These are phyloP conservation scores for Eutypa lata DNA, from an alignment of 2,329 filamentous ascomycete species.

Conservation along the genomic window DNA sequence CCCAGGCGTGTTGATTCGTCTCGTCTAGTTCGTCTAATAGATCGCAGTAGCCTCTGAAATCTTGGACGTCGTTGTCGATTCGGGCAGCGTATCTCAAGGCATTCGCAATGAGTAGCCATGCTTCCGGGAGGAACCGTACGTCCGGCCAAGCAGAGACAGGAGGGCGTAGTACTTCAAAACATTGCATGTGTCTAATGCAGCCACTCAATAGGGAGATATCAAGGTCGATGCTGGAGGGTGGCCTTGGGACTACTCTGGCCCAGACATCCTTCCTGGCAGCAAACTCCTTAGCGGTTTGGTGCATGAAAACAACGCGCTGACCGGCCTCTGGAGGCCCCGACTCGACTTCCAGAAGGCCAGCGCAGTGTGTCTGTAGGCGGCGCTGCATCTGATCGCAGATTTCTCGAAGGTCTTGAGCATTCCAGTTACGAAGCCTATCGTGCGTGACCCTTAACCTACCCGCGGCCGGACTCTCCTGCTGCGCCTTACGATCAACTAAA, in stretches of 20 bases:
- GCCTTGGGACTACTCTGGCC: constrained; percentile 20
- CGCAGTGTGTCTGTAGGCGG: constrained; percentile 20
- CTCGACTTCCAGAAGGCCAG: constrained; percentile 26
- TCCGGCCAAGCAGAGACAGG: constrained; percentile 28
- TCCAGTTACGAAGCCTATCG: constrained; percentile 18
- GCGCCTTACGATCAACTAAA: background rate
- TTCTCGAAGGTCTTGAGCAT: constrained; percentile 14
- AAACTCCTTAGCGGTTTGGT: constrained; percentile 31
- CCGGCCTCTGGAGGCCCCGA: constrained; percentile 14
- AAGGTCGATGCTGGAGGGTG: constrained; percentile 18
- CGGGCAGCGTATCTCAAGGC: constrained; percentile 26
- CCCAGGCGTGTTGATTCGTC: constrained; percentile 26
- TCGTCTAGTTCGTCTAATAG: constrained; percentile 28
- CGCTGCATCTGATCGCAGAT: constrained; percentile 24
- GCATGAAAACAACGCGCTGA: constrained; percentile 28
- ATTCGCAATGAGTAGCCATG: constrained; percentile 29
- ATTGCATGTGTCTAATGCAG: constrained; percentile 26
- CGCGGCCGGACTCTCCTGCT: constrained; percentile 9
- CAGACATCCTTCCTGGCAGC: constrained; percentile 27
- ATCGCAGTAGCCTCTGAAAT: constrained; percentile 20
- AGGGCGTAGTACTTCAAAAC: constrained; percentile 21
- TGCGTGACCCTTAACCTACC: constrained; percentile 19
- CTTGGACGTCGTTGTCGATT: constrained; percentile 19
- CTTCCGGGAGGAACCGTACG: constrained; percentile 27
- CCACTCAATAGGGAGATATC: constrained; percentile 27